Conservation (phyloP, 164 flowering plant species). For the Stephania japonica region DNA sequence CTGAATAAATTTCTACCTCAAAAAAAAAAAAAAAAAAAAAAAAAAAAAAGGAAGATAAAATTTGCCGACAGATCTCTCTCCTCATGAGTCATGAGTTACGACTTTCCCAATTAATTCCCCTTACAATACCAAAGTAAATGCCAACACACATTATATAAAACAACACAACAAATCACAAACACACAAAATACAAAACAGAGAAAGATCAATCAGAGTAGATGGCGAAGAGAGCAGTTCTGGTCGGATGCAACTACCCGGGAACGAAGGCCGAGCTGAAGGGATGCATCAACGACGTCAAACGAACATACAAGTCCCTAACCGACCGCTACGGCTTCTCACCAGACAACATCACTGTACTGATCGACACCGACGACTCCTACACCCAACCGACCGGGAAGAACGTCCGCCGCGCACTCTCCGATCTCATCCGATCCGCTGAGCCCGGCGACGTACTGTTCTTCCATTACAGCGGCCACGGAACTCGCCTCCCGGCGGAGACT, state of each 20-base stretch:
- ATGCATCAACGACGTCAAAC: constrained; percentile 81
- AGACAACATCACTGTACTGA: constrained; percentile 63
- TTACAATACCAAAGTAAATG: neutral
- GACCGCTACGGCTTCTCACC: constrained; percentile 64
- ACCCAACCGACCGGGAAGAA: constrained; percentile 87
- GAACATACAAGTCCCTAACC: constrained; percentile 53
- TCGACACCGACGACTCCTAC: constrained; percentile 74
- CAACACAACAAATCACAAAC: no score
- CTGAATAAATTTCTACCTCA: no score
- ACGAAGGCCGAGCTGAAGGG: constrained; percentile 91
- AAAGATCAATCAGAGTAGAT: constrained; percentile 20
- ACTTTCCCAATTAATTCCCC: no score
- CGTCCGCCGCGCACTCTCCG: constrained; percentile 47
- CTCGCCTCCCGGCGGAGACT: constrained; percentile 92
- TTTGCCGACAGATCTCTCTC: no score
- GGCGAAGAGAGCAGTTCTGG: constrained; percentile 76
- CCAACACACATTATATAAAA: neutral
- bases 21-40: no score
- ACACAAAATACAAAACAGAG: neutral
- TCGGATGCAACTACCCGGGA: constrained; percentile 82
- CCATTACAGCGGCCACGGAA: constrained; percentile 96
- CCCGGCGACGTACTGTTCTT: constrained; percentile 75
- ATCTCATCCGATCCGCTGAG: constrained; percentile 46
- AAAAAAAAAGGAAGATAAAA: no score
- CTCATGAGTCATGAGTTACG: no score